Conservation (phyloP, 371 early-diverging fungal species). For the Smittium culicis region DNA sequence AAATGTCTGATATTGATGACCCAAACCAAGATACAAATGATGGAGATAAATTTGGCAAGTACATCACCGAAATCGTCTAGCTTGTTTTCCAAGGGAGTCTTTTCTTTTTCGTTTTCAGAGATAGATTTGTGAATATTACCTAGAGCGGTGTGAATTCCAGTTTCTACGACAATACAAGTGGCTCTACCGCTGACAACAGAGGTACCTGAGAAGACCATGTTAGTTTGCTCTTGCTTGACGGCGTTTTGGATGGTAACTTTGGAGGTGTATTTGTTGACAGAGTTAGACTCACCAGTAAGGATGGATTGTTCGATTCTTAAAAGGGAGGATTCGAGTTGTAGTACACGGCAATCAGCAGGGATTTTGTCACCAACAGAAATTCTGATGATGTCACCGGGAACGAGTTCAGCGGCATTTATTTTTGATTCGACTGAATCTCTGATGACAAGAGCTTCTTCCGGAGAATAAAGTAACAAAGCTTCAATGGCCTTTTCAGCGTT, state of each 20-base stretch:
- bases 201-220: slow-evolving; percentile 92
- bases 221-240: slow-evolving; percentile 88
- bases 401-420: slow-evolving; percentile 64
- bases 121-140: slow-evolving; percentile 87
- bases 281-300: slow-evolving; percentile 90
- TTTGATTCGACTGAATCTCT: slow-evolving; percentile 53
- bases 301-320: slow-evolving; percentile 90
- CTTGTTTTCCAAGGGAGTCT: slow-evolving; percentile 87
- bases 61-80: slow-evolving; percentile 94
- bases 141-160: slow-evolving; percentile 77
- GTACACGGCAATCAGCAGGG: slow-evolving; percentile 85
- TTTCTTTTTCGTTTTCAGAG: slow-evolving; percentile 69
- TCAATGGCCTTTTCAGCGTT: slow-evolving; percentile 93
- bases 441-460: slow-evolving; percentile 84
- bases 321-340: slow-evolving; percentile 58
- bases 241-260: slow-evolving; percentile 49
- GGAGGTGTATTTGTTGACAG: slow-evolving; percentile 64
- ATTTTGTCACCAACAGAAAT: slow-evolving; percentile 86
- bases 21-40: slow-evolving; percentile 94
- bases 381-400: slow-evolving; percentile 90
- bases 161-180: slow-evolving; percentile 71
- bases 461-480: slow-evolving; percentile 85
- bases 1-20: slow-evolving; percentile 91
- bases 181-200: slow-evolving; percentile 90
- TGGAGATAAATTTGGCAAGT: slow-evolving; percentile 84